Evolutionary conservation across 2,329 filamentous ascomycete genomes (phyloP).

Genomic region (Ceratocystis eucalypticola): DNA sequence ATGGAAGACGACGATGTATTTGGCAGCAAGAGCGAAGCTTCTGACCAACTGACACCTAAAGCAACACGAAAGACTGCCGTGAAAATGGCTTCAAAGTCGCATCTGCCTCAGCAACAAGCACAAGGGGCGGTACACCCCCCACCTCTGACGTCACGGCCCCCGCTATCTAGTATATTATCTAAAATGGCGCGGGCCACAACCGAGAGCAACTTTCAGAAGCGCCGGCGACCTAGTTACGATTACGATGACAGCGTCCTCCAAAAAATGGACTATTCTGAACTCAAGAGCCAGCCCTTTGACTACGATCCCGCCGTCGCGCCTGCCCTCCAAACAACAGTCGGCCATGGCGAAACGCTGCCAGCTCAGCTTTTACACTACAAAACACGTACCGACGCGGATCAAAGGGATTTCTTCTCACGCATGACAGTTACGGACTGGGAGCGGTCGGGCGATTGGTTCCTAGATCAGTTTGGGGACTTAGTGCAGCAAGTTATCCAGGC

Average conservation of each 20-base stretch:
- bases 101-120: conserved; percentile 11
- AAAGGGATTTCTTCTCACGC: conserved; percentile 38
- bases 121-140: not conserved
- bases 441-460: conserved; percentile 45
- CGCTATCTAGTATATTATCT: conserved; percentile 9
- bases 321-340: conserved; percentile 25
- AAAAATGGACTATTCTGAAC: conserved; percentile 38
- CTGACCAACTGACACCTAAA: conserved; percentile 16
- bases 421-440: conserved; percentile 47
- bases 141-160: not conserved
- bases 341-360: conserved; percentile 31
- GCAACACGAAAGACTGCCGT: conserved; percentile 8
- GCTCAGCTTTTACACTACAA: conserved; percentile 39
- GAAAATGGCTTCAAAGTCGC: not conserved
- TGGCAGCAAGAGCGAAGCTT: conserved; percentile 6
- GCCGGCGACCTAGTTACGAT: conserved; percentile 35
- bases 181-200: conserved; percentile 13
- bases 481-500: conserved; percentile 36
- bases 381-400: conserved; percentile 33
- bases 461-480: conserved; percentile 39
- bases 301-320: conserved; percentile 37
- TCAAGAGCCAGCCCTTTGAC: conserved; percentile 42
- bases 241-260: conserved; percentile 45
- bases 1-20: conserved; percentile 10
- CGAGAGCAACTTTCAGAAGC: conserved; percentile 26